Evolutionary conservation across 2,329 filamentous ascomycete species (phyloP), one percentile per base, ranked within the genome.

Genomic region (Pyricularia sp.): DNA sequence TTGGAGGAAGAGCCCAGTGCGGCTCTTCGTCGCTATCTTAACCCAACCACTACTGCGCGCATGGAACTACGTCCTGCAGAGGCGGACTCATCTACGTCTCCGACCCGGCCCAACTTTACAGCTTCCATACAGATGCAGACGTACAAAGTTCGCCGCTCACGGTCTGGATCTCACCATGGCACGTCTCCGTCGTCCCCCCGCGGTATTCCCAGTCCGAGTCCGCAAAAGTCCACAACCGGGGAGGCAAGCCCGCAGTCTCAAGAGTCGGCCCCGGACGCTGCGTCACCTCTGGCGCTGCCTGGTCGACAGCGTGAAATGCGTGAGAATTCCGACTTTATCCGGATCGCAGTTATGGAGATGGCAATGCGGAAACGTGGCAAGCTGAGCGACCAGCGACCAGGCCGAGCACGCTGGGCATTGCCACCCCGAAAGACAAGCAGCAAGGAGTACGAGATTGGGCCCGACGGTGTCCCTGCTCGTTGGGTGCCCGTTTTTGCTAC

Each of bases 61-160:
- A 78, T 82, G 55, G 82, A 85, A 69, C 79, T 76, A 30, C 80
- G 74, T 30, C 71, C 67, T 26, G 59, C 69, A 1, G 28, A 72
- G 20, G 70, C 72, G 3, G 69, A 77, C 25, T 70, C 74, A 33
- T 69, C 68, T 68, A 9, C 25, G 33, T 17, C 65, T 67, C n/a
- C 66, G 68, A 4, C 59, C 65, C 1, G 64, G 67, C 2, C 69
- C 78, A 80, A 70, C 68, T 90, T 86, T 73, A 89, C 87, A 17
- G 87, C 88, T 30, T 90, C 88, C 1, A 90, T 91, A 70, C 88
- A 90, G 75, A 90, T 91, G 88, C 87, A 90, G 74, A 91, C 88
- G 0, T 91, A 91, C 80, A 88, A 87, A 74, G 82, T 87, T 42
- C 83, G 84, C 73, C 82, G 82, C 50, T 83, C 82, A 31, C 81